Base-by-base conservation (phyloP, 176 grass and related monocot species). In the Avena atlantica region DNA sequence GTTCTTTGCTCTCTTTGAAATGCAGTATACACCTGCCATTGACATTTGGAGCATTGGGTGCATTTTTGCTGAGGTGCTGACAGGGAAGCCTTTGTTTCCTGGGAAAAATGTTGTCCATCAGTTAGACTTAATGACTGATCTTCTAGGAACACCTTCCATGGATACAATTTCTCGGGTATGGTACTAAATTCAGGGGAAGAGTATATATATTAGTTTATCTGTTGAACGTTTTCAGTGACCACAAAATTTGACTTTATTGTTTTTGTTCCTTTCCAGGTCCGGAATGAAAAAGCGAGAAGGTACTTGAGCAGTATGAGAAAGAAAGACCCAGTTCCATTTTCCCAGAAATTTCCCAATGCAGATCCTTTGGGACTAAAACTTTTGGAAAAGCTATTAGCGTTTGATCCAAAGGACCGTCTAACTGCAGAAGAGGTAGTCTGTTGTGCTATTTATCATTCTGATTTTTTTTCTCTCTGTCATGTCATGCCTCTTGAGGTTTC, bases 61-160 rank as follows among this genome's bases (percentile, higher is more conserved):
- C 90, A 98, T 98, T 74, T 98, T 98, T 78, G 97, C 97, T 34
- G 97, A 98, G 90, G 90, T 98, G 27, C 85, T 98, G 84, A 98
- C 97, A 16, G 97, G 97, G 24, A 98, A 98, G 85, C 97, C 97
- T 68, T 87, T 98, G 86, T 98, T 98, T 87, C 97, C 97, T 87
- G 97, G 97, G 81, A 98, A 96, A 94, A 98, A 98, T 94, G 97
- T 94, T 64, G 97, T 98, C 49, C 97, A 98, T 80, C 97, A 98
- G 75, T 91, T 98, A 87, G 97, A 98, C 70, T 94, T 98, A 78
- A 98, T 98, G 89, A 98, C 97, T 70, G 97, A 98, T 93, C 91
- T 98, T 78, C 87, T 98, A 27, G 97, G 97, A 45, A 98, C 97
- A 53, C 97, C 97, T 63, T 91, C 90, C 2, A 73, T 89, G 70